Base-by-base conservation (phyloP, 441 rosid genomes). In the Gossypium schwendimanii region DNA sequence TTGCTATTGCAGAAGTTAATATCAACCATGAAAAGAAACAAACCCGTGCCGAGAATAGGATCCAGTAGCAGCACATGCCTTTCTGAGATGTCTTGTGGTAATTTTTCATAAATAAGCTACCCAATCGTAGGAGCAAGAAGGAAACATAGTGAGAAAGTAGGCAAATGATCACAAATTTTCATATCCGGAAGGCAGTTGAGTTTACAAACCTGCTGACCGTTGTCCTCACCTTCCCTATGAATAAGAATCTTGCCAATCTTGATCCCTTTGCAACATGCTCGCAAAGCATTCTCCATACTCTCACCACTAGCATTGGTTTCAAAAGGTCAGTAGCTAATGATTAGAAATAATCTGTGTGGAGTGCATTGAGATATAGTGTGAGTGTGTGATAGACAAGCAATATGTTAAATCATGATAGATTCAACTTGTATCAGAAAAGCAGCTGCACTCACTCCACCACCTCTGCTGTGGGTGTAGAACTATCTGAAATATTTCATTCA, bases 1-100 rank as follows among this genome's bases (percentile, higher is more conserved):
- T 5, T 31, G 23, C 47, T 50, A 4, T 23, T 24, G 47, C 36
- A 23, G 47, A 63, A 57, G 28, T 44, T 6, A 3, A 17, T 60
- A 45, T 26, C 14, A 47, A 53, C 28, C 47, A 60, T 45, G 23
- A 52, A 24, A 21, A 41, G 21, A 63, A n/a, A 70, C 87, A 18
- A 75, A 92, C 98, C 98, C 91, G 99, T 95, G 65, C 98, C 99
- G 1, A 95, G 83, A 77, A 92, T 95, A 52, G 97, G 99, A 89
- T 92, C 98, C 88, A 95, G 77, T 63, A 95, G 79, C 73, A 95
- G 76, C 59, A 92, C 99, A 72, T 92, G 98, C 77, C 99, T 91
- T 76, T 95, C 91, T 7, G 91, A 88, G 76, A 95, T 95, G 84
- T 95, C 99, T 69, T 81, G 82, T 0, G 98, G 98, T 62, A 95